A percentile compares a stretch with the other conserved stretches of the same genome.
phyloP scores from a whole-genome alignment of 2,329 filamentous ascomycete species.

The Cordyceps farinosa region DNA sequence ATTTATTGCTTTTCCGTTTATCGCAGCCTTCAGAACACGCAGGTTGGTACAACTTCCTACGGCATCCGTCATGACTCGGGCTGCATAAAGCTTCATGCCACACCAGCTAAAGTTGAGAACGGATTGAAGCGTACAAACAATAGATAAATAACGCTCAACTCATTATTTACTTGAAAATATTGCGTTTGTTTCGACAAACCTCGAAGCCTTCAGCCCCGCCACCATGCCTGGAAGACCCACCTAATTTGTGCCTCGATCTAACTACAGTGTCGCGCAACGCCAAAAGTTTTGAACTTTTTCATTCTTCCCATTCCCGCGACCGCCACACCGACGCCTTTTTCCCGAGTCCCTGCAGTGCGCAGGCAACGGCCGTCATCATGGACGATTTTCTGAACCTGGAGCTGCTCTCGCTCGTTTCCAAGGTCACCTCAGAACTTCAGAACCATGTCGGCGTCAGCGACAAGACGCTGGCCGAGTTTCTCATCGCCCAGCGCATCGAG shows the following conservation, averaged over 20 bases:
- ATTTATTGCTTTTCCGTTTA: no score
- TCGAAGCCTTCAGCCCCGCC: background rate
- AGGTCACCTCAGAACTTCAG: slow-evolving; percentile 88
- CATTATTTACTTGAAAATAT: no score
- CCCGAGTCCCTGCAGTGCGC: slow-evolving; percentile 10
- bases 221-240: slow-evolving; percentile 14
- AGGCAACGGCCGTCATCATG: slow-evolving; percentile 49
- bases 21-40: no score
- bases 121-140: no score
- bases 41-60: no score
- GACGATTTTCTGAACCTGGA: slow-evolving; percentile 90
- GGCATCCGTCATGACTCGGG: no score
- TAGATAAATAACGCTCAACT: no score
- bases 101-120: no score
- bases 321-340: background rate
- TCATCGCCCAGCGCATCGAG: slow-evolving; percentile 85
- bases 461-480: slow-evolving; percentile 93
- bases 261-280: background rate
- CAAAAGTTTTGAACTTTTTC: slow-evolving; percentile 10
- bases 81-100: no score
- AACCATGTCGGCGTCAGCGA: slow-evolving; percentile 91
- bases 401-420: slow-evolving; percentile 88
- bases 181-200: no score
- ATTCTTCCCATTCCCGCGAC: background rate
- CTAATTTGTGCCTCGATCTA: background rate